Base-by-base conservation (phyloP, 306 rosid genomes). In the Corylus avellana region DNA sequence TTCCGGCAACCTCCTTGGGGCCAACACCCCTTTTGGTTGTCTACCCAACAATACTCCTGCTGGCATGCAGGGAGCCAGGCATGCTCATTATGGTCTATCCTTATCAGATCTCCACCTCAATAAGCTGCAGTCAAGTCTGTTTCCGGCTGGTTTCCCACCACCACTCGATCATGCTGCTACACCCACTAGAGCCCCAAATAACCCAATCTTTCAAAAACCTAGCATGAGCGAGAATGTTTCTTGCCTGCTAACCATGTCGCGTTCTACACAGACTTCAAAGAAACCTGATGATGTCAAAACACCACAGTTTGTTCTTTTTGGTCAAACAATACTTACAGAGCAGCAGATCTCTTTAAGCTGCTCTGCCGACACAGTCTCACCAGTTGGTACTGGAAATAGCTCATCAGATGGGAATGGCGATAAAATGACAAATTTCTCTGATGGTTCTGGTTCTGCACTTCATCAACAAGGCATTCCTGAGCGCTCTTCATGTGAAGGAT, bases 1-100 rank as follows among this genome's bases (percentile, higher is more conserved):
- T 74, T 58, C 97, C 48, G 77, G 87, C 79, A 86, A 86, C 72
- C 85, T 88, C 81, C 81, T 90, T 80, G 91, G 91, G 62, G 80
- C 89, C 53, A 73, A 84, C 86, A 88, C 85, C 84, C 91, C 85
- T 54, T 91, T 87, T 5, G 84, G 92, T 83, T 88, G 84, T 91
- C 83, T 85, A 81, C 88, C 92, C 79, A 91, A 95, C 78, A 90
- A 82, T 80, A 72, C 91, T 88, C 97, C 98, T 95, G 97, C 98
- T 91, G 96, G 99, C 99, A 96, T 96, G 99, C 99, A 96, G 99
- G 99, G 99, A 96, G 99, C 99, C 98, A 91, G 97, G 99, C 99
- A 96, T 88, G 95, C 89, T 91, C 91, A 82, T 87, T 90, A 82
- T 44, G 96, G 90, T 90, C 82, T 87, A 79, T 83, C 96, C 53